phyloP scores from a whole-genome alignment of 208 protist species.

The Trypanosoma avium region DNA sequence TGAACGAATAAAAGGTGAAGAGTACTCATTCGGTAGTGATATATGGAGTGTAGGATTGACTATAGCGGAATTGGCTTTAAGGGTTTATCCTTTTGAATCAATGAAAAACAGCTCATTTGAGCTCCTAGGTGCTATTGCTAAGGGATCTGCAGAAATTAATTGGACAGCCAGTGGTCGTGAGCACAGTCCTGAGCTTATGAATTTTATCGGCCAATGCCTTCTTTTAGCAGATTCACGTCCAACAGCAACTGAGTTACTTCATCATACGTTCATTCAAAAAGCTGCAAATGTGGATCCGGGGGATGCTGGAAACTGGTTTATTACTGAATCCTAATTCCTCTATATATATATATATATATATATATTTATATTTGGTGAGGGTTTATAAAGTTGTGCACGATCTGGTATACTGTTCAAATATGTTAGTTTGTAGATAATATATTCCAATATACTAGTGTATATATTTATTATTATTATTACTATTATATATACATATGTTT shows the following conservation, averaged over 20 bases:
- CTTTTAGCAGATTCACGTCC: conserved; percentile 49
- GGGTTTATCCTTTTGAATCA: conserved; percentile 80
- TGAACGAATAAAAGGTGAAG: conserved; percentile 85
- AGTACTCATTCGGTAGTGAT: conserved; percentile 91
- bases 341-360: conserved; percentile 7
- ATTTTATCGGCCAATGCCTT: conserved; percentile 82
- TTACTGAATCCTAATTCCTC: conserved; percentile 18
- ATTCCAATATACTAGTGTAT: too few relatives aligned
- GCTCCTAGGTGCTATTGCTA: conserved; percentile 77
- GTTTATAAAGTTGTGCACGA: neutral
- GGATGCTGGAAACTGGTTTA: conserved; percentile 77
- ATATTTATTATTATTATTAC: conserved; percentile 7
- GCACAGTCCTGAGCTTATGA: conserved; percentile 67
- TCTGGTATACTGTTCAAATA: too few relatives aligned
- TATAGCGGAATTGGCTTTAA: conserved; percentile 85
- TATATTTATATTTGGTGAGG: conserved; percentile 1
- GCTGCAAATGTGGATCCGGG: conserved; percentile 51
- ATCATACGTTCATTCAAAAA: conserved; percentile 78
- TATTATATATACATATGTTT: neutral
- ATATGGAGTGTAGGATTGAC: conserved; percentile 93
- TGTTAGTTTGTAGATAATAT: neutral
- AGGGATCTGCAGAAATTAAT: conserved; percentile 54
- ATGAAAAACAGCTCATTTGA: conserved; percentile 82
- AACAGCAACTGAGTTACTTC: conserved; percentile 63
- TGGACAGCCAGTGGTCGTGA: conserved; percentile 46